Base-by-base conservation (phyloP, 2,329 filamentous ascomycete species). In the Pseudogymnoascus sp. region DNA sequence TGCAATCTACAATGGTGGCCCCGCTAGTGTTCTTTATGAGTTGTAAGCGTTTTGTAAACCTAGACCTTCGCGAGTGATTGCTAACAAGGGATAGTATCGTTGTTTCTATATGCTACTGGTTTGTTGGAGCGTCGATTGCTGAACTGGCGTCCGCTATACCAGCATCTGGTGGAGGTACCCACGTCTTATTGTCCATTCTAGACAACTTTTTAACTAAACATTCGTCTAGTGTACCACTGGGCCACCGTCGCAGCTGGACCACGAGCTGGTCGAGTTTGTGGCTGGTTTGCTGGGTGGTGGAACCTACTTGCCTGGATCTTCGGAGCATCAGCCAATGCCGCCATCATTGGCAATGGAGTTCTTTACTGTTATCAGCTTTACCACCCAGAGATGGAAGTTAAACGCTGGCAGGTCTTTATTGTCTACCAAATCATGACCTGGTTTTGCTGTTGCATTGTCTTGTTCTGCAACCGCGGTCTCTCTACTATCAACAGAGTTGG, bases 1-100 rank as follows among this genome's bases (percentile, higher is more conserved):
- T 47, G 81, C 82, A 21, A 79, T 86, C 65, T 80, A 77, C 69
- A 86, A 87, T 73, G 85, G 85, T 66, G 85, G 85, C 0, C 81
- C 83, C 0, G 81, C 85, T 0, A 84, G 84, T 12, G 81, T 86
- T 0, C 74, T 87, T 1, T 87, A 86, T 72, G 85, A 86, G 73
- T 86, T 87, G 64, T 67, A 62, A 26, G 65, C 57, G 8, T 23
- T 31, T 31, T 16, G 12, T 51, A 4, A 67, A 65, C 78, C 1
- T 77, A 77, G 14, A 6, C 36, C 68, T 79, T 74, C 76, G 8
- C 74, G 77, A 8, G 77, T 77, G 16, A 77, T 80, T 37, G 75
- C 80, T 42, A 80, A 80, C 65, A 76, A 77, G 16, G 18, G 12
- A 40, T 34, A 70, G 70, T 62, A 78, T 83, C 60, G 78, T 73